Base-by-base conservation (phyloP, 257 asterid species). In the Phtheirospermum japonicum region DNA sequence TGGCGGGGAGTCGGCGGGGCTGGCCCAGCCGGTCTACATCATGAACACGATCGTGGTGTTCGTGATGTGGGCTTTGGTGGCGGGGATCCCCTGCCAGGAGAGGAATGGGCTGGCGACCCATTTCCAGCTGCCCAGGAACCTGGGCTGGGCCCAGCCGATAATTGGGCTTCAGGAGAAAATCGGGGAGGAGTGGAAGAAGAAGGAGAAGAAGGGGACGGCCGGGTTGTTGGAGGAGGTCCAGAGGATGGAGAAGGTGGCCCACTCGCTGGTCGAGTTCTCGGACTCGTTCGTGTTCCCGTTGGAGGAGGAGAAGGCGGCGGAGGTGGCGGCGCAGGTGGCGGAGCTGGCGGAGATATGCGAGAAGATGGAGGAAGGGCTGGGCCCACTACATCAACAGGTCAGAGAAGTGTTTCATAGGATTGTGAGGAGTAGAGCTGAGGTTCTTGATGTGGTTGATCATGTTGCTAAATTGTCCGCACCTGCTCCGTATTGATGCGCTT, bases 381-480 rank as follows among this genome's bases (percentile, higher is more conserved):
- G 73, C 6, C 95, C 99, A 0, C 75, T 92, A 5, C 90, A 82
- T 43, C 89, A 79, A 6, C 95, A 83, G 64, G 74, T 89, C 20
- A 83, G 95, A 16, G 91, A 92, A 56, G 95, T 92, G 72, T 92
- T 92, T 49, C 98, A 92, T 67, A 86, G 93, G 88, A 84, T 91
- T 65, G 96, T 92, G 54, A 88, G 84, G 81, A 88, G 98, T 75
- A 78, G 98, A 63, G 80, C 73, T 1, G 98, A 88, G 75, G 75
- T 89, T 51, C 79, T 86, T 61, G 97, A 92, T 49, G 84, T 86
- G 37, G 71, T 92, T 59, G 98, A 92, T 69, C 96, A 86, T 71
- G 67, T 73, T 70, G 73, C 73, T 48, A 92, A 83, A 76, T 37
- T 72, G 53, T 78, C 95, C 20, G 26, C 78, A 33, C 90, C 95